Evolutionary conservation across 2,329 filamentous ascomycete genomes (phyloP).

Genomic region (Hymenoscyphus salicellus): DNA sequence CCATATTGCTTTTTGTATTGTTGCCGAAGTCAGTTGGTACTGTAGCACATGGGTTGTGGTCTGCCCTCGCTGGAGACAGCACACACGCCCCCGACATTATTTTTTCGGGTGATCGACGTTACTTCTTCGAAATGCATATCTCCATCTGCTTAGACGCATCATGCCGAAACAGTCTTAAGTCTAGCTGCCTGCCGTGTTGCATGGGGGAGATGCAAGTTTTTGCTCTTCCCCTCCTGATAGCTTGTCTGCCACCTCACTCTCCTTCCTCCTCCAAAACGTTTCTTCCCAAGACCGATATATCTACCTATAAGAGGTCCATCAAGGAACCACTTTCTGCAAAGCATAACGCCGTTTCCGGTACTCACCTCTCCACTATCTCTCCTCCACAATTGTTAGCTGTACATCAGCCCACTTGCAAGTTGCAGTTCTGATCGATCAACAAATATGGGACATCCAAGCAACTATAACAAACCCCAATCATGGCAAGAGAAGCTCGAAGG

Average conservation of each 20-base stretch:
- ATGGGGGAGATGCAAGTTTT: slow-evolving; percentile 29
- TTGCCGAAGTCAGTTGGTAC: slow-evolving; percentile 27
- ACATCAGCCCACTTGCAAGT: slow-evolving; percentile 12
- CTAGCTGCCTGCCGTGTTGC: slow-evolving; percentile 36
- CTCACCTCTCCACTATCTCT: slow-evolving; percentile 30
- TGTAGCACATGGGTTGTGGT: slow-evolving; percentile 34
- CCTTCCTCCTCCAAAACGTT: slow-evolving; percentile 25
- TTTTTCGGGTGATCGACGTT: slow-evolving; percentile 35
- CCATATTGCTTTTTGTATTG: slow-evolving; percentile 29
- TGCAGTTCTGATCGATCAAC: slow-evolving; percentile 16
- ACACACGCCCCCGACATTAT: slow-evolving; percentile 32
- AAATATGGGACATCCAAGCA: slow-evolving; percentile 35
- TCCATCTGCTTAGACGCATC: slow-evolving; percentile 34
- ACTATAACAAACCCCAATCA: slow-evolving; percentile 27
- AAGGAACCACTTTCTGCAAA: slow-evolving; percentile 32
- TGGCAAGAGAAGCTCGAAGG: slow-evolving; percentile 41
- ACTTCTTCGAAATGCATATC: slow-evolving; percentile 33
- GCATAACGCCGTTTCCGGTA: slow-evolving; percentile 33
- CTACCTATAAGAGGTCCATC: slow-evolving; percentile 35
- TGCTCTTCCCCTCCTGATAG: slow-evolving; percentile 24
- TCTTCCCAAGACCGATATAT: slow-evolving; percentile 14
- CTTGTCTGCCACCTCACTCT: slow-evolving; percentile 35
- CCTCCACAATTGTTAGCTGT: slow-evolving; percentile 21
- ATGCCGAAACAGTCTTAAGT: slow-evolving; percentile 36
- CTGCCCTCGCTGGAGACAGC: slow-evolving; percentile 34